These are phyloP conservation scores for Scedosporium aurantiacum DNA, from an alignment of 2,329 filamentous ascomycete species.

Conservation along the genomic window DNA sequence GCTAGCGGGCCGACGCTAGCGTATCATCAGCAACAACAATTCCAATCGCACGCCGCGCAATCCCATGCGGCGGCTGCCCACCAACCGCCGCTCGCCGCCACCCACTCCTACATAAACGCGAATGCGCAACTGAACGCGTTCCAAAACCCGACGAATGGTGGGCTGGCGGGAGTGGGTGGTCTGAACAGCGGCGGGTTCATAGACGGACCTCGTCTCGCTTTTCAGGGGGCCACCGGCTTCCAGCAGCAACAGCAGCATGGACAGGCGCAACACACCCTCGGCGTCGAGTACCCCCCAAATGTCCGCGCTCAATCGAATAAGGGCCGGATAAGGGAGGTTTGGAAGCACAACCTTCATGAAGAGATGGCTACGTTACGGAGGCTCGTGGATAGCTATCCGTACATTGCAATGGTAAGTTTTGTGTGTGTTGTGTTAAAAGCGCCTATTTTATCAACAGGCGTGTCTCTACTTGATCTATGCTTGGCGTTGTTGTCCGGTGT, in stretches of 20 bases:
- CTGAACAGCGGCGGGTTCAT: conserved; percentile 33
- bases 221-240: conserved; percentile 16
- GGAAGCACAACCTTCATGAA: conserved; percentile 81
- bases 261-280: conserved; percentile 29
- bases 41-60: conserved; percentile 38
- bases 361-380: conserved; percentile 80
- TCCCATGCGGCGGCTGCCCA: conserved; percentile 38
- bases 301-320: conserved; percentile 55
- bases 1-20: conserved; percentile 30
- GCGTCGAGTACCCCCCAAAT: conserved; percentile 12
- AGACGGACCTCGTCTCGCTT: conserved; percentile 10
- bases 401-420: conserved; percentile 83
- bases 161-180: conserved; percentile 47
- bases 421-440: too few relatives aligned
- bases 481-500: too few relatives aligned
- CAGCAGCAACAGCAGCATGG: conserved; percentile 43
- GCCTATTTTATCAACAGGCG: too few relatives aligned
- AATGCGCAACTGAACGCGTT: conserved; percentile 61
- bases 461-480: background rate
- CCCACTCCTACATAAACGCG: conserved; percentile 60
- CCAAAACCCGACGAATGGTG: conserved; percentile 38
- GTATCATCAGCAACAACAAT: conserved; percentile 36
- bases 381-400: conserved; percentile 82
- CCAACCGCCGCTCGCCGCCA: conserved; percentile 46
- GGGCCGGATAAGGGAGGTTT: conserved; percentile 86